Percentiles rank a stretch among this genome's conserved stretches.
These are phyloP conservation scores for Trypethelium eluteriae DNA, from an alignment of 495 filamentous ascomycete genomes.

Conservation along the genomic window DNA sequence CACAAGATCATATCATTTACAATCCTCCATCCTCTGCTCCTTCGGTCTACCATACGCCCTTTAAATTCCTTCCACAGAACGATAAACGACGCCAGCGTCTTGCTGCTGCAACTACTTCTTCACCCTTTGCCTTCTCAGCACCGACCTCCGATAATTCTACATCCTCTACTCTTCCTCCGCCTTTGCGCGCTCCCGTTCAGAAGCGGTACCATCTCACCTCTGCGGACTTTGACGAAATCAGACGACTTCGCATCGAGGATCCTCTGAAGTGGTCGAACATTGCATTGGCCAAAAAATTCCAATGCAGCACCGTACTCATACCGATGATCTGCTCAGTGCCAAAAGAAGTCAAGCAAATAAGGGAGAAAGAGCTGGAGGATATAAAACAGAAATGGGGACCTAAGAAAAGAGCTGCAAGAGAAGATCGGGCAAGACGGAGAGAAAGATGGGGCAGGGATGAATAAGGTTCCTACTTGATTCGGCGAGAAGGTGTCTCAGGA, in stretches of 20 bases:
- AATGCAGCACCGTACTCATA: slow-evolving; percentile 71
- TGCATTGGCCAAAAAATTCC: slow-evolving; percentile 63
- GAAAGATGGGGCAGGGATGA: slow-evolving; percentile 49
- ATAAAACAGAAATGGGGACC: slow-evolving; percentile 67
- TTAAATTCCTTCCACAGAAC: slow-evolving; percentile 74
- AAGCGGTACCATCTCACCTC: slow-evolving; percentile 70
- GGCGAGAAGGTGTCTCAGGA: too few species aligned
- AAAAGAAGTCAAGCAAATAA: slow-evolving; percentile 38
- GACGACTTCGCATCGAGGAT: slow-evolving; percentile 56
- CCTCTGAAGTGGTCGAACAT: slow-evolving; percentile 64
- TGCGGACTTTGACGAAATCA: slow-evolving; percentile 72
- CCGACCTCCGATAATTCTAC: slow-evolving; percentile 13
- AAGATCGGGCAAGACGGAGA: slow-evolving; percentile 63
- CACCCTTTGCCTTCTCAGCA: slow-evolving; percentile 14
- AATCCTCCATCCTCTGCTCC: slow-evolving; percentile 86
- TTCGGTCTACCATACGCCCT: slow-evolving; percentile 76
- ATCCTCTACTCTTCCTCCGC: slow-evolving; percentile 45
- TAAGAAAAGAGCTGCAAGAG: slow-evolving; percentile 59
- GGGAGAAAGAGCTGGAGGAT: slow-evolving; percentile 44
- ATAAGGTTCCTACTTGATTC: slow-evolving; percentile 16
- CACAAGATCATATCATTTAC: slow-evolving; percentile 70
- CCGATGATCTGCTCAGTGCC: slow-evolving; percentile 43
- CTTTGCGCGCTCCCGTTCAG: slow-evolving; percentile 44
- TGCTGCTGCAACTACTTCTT: slow-evolving; percentile 3
- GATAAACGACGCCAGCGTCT: slow-evolving; percentile 62